A percentile compares a stretch with the other conserved stretches of the same genome.
Conservation (phyloP, 768 basidiomycete species). For the Mycena albidolilacea region DNA sequence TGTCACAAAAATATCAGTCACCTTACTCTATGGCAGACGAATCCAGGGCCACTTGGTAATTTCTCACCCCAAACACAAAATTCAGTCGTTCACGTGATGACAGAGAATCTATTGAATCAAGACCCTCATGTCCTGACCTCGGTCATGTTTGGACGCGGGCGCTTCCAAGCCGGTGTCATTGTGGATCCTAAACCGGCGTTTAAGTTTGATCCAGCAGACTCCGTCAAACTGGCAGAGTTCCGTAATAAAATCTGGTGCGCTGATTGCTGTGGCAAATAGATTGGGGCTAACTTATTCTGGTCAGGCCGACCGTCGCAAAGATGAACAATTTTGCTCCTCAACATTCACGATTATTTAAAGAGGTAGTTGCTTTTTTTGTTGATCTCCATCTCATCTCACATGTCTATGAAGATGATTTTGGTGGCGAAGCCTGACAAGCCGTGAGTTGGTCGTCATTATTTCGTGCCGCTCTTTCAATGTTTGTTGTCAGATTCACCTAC, state of each 20-base stretch:
- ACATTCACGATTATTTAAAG: too few relatives aligned
- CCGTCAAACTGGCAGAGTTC: constrained; percentile 38
- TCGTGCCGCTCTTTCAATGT: too few relatives aligned
- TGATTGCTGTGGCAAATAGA: not conserved
- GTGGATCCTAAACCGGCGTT: constrained; percentile 46
- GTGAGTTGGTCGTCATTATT: too few relatives aligned
- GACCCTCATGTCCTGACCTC: constrained; percentile 46
- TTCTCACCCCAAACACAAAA: not conserved
- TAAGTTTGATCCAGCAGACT: constrained; percentile 43
- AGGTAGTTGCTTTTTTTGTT: too few relatives aligned
- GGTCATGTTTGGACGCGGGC: constrained; percentile 56
- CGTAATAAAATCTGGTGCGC: constrained; percentile 45
- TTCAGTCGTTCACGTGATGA: not conserved
- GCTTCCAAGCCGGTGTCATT: constrained; percentile 51
- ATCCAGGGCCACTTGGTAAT: not conserved
- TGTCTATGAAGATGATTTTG: too few relatives aligned
- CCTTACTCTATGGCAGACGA: not conserved
- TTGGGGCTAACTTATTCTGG: too few relatives aligned
- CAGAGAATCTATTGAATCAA: constrained; percentile 54
- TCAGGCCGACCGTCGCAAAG: too few relatives aligned
- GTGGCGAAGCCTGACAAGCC: too few relatives aligned
- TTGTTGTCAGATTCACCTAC: too few relatives aligned
- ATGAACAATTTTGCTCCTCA: too few relatives aligned
- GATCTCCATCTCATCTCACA: too few relatives aligned
- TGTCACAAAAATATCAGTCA: not conserved